Base-by-base conservation (phyloP, 352 stramenopile genomes). In the Thraustochytrium sp. region DNA sequence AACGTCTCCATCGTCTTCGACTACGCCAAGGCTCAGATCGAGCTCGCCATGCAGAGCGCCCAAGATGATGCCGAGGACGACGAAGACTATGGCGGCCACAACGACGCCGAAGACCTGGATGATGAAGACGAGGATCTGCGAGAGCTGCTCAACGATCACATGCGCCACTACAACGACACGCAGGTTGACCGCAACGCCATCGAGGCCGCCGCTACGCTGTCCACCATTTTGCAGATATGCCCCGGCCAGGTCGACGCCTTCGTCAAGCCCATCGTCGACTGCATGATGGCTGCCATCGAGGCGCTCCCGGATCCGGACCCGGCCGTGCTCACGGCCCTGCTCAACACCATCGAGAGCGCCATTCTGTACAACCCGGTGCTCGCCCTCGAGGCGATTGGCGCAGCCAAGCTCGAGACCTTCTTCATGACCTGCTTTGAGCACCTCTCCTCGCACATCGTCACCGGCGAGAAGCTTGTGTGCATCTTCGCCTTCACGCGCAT, bases 311-410 rank as follows among this genome's bases (percentile, higher is more conserved):
- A 40, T 8, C 8, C 23, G 21, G 53, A 65, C 16, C 42, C 68
- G 23, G 8, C 8, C 5, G 34, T 80, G 9, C 4, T 80, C 8
- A 51, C 40, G 5, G 46, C 31, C 34, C 23, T 80, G 42, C 53
- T 61, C 53, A 65, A 44, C 48, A 49, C 31, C 16, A 26, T 80
- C 13, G 21, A 65, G 48, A 80, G 68, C 51, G 68, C 53, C 4
- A 72, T 80, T 13, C 63, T 40, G 18, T 80, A 77, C 65, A 80
- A 80, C 49, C 68, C 68, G 3, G 26, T 48, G 23, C 68, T 61
- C 18, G 68, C 44, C 4, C 68, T 80, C 21, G 44, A 48, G 18
- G 46, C 68, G 29, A 65, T 80, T 61, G 48, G 53, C 31, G 68
- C 34, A 1, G 23, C 18, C 48, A 80, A 80, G 21, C 48, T 64